Evolutionary conservation across 208 protist genomes (phyloP).

Genomic region (Leishmania tropica): DNA sequence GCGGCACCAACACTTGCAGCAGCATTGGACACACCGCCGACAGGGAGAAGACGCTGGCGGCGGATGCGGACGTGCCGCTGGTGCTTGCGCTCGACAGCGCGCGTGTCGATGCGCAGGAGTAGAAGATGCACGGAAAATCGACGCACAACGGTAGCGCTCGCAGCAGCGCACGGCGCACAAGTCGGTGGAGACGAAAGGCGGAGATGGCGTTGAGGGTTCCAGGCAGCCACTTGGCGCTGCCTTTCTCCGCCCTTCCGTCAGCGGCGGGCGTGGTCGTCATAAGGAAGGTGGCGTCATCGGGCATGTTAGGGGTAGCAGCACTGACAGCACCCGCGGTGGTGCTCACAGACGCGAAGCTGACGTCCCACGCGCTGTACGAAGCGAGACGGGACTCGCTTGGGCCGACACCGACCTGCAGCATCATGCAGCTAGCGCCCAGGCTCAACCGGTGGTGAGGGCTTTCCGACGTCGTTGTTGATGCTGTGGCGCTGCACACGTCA

Average conservation of each 20-base stretch:
- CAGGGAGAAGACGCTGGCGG: conserved; percentile 16
- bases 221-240: conserved; percentile 19
- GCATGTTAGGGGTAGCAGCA: neutral
- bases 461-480: neutral
- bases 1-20: conserved; percentile 45
- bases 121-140: conserved; percentile 23
- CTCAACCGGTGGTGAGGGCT: neutral
- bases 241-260: neutral
- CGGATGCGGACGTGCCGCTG: neutral
- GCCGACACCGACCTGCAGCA: conserved; percentile 42
- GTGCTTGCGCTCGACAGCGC: neutral
- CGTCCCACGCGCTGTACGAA: conserved; percentile 38
- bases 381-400: conserved; percentile 33
- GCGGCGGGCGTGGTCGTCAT: conserved; percentile 6
- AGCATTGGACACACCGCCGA: conserved; percentile 38
- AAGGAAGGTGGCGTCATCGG: conserved; percentile 29
- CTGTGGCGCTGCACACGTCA: neutral
- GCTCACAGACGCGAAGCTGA: conserved; percentile 25
- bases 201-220: conserved; percentile 38
- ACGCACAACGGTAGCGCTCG: conserved; percentile 47
- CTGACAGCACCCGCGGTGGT: neutral
- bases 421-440: neutral
- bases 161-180: conserved; percentile 48
- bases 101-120: neutral
- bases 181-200: conserved; percentile 46